These are phyloP conservation scores for Grosmannia huntii DNA, from an alignment of 2,329 filamentous ascomycete genomes.

Conservation along the genomic window DNA sequence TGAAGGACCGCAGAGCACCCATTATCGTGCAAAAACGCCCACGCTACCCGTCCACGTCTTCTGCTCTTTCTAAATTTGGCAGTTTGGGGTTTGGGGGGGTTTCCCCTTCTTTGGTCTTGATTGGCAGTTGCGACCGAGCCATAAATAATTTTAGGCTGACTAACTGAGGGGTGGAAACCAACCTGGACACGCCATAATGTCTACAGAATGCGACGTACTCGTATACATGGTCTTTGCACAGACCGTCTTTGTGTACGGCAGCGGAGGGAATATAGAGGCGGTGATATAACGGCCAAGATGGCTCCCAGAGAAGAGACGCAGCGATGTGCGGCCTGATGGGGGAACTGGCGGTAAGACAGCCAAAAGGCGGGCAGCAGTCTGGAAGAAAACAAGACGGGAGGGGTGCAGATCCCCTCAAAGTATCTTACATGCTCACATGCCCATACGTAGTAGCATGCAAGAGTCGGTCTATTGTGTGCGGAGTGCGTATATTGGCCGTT, in stretches of 20 bases:
- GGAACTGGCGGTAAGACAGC: not conserved
- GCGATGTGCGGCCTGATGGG: not conserved
- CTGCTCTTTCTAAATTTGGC: not conserved
- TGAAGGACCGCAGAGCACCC: not conserved
- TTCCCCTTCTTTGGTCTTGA: not conserved
- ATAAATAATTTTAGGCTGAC: not conserved
- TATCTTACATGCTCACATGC: not conserved
- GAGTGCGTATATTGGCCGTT: not conserved
- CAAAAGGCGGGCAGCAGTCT: not conserved
- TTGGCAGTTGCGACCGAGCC: not conserved
- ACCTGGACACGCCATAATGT: not conserved
- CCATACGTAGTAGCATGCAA: not conserved
- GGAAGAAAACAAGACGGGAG: not conserved
- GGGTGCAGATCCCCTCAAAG: too few relatives aligned
- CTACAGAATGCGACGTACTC: not conserved
- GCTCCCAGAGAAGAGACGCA: not conserved
- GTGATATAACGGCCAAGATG: not conserved
- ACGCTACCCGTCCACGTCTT: not conserved
- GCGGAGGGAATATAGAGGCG: not conserved
- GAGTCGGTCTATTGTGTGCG: not conserved
- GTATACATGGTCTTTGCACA: not conserved
- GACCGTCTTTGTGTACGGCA: not conserved
- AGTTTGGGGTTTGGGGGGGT: not conserved
- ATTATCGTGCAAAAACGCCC: not conserved
- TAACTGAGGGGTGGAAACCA: not conserved